phyloP scores from a whole-genome alignment of 2,329 filamentous ascomycete genomes.

The Allantophomopsis cytisporea region DNA sequence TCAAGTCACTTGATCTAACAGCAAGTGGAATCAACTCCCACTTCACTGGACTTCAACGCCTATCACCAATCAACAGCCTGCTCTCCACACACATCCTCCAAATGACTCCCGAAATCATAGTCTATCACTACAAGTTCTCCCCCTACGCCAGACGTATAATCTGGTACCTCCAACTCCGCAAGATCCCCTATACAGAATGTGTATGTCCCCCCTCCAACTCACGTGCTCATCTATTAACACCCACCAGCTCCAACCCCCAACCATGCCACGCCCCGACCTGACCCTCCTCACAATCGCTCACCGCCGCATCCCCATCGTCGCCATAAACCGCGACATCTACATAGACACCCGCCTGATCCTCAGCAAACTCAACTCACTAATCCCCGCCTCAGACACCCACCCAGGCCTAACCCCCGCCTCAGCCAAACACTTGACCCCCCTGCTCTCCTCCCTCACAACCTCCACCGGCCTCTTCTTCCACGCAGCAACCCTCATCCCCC shows the following conservation, averaged over 20 bases:
- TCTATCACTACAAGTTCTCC: slow-evolving; percentile 55
- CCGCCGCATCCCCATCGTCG: slow-evolving; percentile 54
- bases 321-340: slow-evolving; percentile 55
- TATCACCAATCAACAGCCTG: too few species aligned
- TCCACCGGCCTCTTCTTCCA: slow-evolving; percentile 42
- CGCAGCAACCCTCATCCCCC: slow-evolving; percentile 41
- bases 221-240: slow-evolving; percentile 1
- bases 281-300: slow-evolving; percentile 46
- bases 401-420: slow-evolving; percentile 22
- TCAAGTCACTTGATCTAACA: too few species aligned
- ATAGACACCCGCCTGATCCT: slow-evolving; percentile 58
- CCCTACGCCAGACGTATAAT: slow-evolving; percentile 49
- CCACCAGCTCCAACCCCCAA: slow-evolving; percentile 45
- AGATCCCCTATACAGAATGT: slow-evolving; percentile 54
- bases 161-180: slow-evolving; percentile 55
- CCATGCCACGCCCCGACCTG: slow-evolving; percentile 54
- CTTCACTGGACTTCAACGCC: too few species aligned
- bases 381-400: slow-evolving; percentile 25
- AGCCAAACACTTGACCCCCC: slow-evolving; percentile 31
- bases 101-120: slow-evolving; percentile 17
- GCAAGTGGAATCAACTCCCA: too few species aligned
- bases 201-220: slow-evolving; percentile 27
- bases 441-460: slow-evolving; percentile 40
- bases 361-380: slow-evolving; percentile 43
- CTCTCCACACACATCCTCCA: neutral